Base-by-base conservation (phyloP, 495 filamentous ascomycete genomes). In the Penicillium egyptiacum region DNA sequence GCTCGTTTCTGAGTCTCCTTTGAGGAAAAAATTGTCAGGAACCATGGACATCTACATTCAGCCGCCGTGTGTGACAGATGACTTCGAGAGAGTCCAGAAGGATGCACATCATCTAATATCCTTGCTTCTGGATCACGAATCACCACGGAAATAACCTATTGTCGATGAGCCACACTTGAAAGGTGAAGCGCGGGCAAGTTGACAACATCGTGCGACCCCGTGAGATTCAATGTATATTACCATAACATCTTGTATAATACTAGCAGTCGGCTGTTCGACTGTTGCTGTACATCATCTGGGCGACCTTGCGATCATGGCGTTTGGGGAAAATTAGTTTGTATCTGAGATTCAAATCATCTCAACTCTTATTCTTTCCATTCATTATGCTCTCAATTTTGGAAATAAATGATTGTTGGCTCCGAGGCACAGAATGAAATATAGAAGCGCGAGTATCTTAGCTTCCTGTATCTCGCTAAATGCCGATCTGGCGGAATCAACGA, bases 401-500 rank as follows among this genome's bases (percentile, higher is more conserved):
- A 28, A 44, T 50, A 35, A 2, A 25, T 43, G 19, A 23, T 51
- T 39, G 47, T 61, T 51, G 40, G 25, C 25, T 46, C 30, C 2
- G 14, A 35, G 43, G 4, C 28, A 46, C 23, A 40, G 11, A 48
- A 40, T 44, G 62, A 60, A 57, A 57, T 58, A 62, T 61, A 62
- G 56, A 57, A 60, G 51, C 46, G 20, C 20, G 49, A 20, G 30
- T 4, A 47, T 57, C 45, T 58, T 53, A 53, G 53, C 53, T 68
- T 68, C 58, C 62, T 62, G 60, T 60, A 57, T 53, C 64, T 64
- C 65, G 63, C 66, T 69, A 69, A 69, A 26, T 63, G 68, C 59
- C 68, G 66, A 69, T 69, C 68, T 67, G 68, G 66, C 66, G 64
- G 66, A 61, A 66, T 58, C 65, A 68, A 60, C 58, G 49, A 23